Percentiles rank a stretch among this genome's conserved stretches.
These are phyloP conservation scores for Suhomyces terraborum DNA, from an alignment of 1,139 yeast genomes.

Conservation along the genomic window DNA sequence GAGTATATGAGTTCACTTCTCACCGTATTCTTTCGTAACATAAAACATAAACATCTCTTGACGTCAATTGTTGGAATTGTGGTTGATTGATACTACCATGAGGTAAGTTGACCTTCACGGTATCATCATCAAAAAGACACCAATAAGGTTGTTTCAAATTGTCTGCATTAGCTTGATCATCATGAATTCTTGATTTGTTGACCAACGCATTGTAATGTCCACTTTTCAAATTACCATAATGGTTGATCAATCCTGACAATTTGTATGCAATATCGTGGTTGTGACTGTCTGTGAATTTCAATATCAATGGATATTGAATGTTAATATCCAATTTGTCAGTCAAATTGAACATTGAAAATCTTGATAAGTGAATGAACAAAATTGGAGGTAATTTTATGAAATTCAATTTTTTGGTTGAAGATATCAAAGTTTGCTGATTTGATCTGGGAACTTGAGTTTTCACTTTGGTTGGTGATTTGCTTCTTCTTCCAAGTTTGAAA, in stretches of 20 bases:
- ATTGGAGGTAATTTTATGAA: constrained; percentile 67
- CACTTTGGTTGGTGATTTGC: constrained; percentile 37
- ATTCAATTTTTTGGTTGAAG: constrained; percentile 55
- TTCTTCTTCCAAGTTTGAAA: constrained; percentile 37
- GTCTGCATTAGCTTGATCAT: constrained; percentile 27
- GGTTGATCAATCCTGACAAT: constrained; percentile 65
- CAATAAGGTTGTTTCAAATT: constrained; percentile 40
- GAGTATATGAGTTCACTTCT: too few relatives aligned
- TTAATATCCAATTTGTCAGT: constrained; percentile 58
- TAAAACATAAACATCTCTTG: constrained; percentile 71
- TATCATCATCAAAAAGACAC: constrained; percentile 76
- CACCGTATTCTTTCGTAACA: constrained; percentile 53
- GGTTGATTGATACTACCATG: constrained; percentile 46
- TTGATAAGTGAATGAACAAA: constrained; percentile 63
- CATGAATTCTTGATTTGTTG: constrained; percentile 43
- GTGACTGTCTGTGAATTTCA: constrained; percentile 48
- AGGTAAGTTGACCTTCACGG: constrained; percentile 48
- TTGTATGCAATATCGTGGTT: constrained; percentile 50
- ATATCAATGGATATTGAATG: constrained; percentile 53
- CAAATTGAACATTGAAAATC: constrained; percentile 56
- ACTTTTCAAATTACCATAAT: constrained; percentile 66
- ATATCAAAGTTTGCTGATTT: constrained; percentile 6
- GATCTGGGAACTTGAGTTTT: constrained; percentile 14
- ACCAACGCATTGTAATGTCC: constrained; percentile 77
- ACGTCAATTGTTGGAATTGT: constrained; percentile 42